These are phyloP conservation scores for Blumeriella jaapii DNA, from an alignment of 2,329 filamentous ascomycete genomes.

Conservation along the genomic window DNA sequence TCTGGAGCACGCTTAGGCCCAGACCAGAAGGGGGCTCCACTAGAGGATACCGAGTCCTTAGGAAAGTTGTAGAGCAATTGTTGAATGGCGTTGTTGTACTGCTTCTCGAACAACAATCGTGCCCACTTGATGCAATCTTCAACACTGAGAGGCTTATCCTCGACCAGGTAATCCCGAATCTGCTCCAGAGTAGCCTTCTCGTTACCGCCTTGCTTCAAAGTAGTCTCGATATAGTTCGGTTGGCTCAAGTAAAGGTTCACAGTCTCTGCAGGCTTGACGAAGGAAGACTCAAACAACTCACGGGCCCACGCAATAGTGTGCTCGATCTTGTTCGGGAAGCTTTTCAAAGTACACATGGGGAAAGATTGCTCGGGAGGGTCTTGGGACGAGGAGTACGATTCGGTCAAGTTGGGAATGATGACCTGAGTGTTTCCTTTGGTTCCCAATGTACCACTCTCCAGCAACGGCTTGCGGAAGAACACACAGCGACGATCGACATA, in stretches of 20 bases:
- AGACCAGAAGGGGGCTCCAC: constrained; percentile 91
- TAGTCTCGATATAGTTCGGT: constrained; percentile 77
- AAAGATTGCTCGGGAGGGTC: constrained; percentile 98
- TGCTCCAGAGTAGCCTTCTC: constrained; percentile 90
- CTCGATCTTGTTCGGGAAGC: constrained; percentile 97
- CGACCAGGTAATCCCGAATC: constrained; percentile 80
- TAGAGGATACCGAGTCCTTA: constrained; percentile 80
- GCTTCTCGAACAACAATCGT: constrained; percentile 84
- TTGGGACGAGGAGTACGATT: constrained; percentile 94
- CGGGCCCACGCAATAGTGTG: constrained; percentile 98
- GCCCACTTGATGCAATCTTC: constrained; percentile 98
- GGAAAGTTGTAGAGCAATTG: constrained; percentile 96
- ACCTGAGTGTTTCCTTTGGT: constrained; percentile 99
- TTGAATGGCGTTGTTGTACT: constrained; percentile 94
- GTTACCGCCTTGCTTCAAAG: constrained; percentile 85
- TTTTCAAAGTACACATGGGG: constrained; percentile 95
- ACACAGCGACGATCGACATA: constrained; percentile 95
- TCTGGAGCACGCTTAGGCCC: constrained; percentile 95
- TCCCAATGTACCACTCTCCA: constrained; percentile 95
- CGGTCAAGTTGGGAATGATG: constrained; percentile 78
- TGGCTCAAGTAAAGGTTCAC: constrained; percentile 91
- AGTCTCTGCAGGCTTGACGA: constrained; percentile 85
- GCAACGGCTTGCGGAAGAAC: constrained; percentile 92
- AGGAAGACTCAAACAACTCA: constrained; percentile 88
- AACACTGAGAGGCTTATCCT: constrained; percentile 81